Conservation (phyloP, 345 rosid species). For the Lumnitzera racemosa region DNA sequence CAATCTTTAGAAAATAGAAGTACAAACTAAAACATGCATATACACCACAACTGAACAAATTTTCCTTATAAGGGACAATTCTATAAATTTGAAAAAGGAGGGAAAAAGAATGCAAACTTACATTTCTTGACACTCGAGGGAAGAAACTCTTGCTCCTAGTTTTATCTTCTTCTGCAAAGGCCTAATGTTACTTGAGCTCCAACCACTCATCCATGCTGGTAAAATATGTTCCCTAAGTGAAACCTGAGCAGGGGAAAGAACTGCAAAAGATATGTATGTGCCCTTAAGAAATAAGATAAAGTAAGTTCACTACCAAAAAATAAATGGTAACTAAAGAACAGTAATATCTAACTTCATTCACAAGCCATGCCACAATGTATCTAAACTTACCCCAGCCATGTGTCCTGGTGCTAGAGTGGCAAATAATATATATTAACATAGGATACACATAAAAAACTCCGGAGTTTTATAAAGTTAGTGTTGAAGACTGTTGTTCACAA, state of each 20-base stretch:
- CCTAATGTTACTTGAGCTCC: slow-evolving; percentile 28
- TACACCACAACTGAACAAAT: no score
- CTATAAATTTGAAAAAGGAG: slow-evolving; percentile 1
- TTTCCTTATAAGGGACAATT: background rate
- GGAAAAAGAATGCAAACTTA: slow-evolving; percentile 30
- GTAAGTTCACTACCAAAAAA: slow-evolving; percentile 7
- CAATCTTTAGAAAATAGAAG: no score
- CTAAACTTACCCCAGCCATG: no score
- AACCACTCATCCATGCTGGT: slow-evolving; percentile 46
- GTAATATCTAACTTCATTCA: background rate
- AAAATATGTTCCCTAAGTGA: slow-evolving; percentile 61
- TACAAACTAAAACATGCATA: no score
- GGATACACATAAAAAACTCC: no score
- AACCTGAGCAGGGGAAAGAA: slow-evolving; percentile 71
- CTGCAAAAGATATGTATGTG: slow-evolving; percentile 39
- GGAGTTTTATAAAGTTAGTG: background rate
- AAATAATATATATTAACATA: no score
- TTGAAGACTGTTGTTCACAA: background rate
- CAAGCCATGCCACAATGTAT: background rate
- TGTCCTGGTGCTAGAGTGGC: no score
- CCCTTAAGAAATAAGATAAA: slow-evolving; percentile 3
- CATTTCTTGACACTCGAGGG: slow-evolving; percentile 55
- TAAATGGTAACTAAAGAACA: background rate
- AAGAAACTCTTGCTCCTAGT: slow-evolving; percentile 68
- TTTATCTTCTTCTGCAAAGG: slow-evolving; percentile 32